Evolutionary conservation across 2,329 filamentous ascomycete species (phyloP).

Genomic region (Penicillium freii): DNA sequence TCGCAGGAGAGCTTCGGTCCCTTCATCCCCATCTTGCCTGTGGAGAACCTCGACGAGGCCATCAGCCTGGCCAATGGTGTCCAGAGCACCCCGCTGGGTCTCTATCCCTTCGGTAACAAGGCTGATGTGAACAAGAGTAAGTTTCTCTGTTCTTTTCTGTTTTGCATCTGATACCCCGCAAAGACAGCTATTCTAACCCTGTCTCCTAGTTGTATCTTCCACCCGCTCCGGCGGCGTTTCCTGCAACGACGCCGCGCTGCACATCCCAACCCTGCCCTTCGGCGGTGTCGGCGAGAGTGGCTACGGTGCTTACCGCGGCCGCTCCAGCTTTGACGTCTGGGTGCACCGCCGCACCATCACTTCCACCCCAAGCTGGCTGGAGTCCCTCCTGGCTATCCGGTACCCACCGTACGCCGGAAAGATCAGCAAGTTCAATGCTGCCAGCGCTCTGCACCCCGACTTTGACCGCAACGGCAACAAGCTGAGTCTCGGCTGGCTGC

Average conservation of each 20-base stretch:
- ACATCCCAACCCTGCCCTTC: conserved; percentile 72
- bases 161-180: background rate
- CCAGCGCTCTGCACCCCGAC: conserved; percentile 55
- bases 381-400: conserved; percentile 55
- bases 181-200: background rate
- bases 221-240: conserved; percentile 67
- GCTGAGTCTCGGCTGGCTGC: conserved; percentile 40
- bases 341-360: conserved; percentile 60
- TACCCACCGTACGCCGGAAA: conserved; percentile 63
- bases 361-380: conserved; percentile 60
- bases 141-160: conserved; percentile 19
- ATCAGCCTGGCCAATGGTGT: conserved; percentile 78
- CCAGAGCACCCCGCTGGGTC: conserved; percentile 76
- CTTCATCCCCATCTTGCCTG: conserved; percentile 78
- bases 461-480: conserved; percentile 59
- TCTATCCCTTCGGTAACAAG: conserved; percentile 83
- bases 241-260: conserved; percentile 62
- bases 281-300: conserved; percentile 81
- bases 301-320: conserved; percentile 73
- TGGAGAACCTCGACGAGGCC: conserved; percentile 78
- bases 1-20: conserved; percentile 87
- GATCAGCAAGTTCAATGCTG: conserved; percentile 50
- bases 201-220: conserved; percentile 53
- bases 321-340: conserved; percentile 64
- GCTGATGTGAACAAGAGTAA: conserved; percentile 71